Base-by-base conservation (phyloP, 371 early-diverging fungal genomes). In the Mucor ambiguus region DNA sequence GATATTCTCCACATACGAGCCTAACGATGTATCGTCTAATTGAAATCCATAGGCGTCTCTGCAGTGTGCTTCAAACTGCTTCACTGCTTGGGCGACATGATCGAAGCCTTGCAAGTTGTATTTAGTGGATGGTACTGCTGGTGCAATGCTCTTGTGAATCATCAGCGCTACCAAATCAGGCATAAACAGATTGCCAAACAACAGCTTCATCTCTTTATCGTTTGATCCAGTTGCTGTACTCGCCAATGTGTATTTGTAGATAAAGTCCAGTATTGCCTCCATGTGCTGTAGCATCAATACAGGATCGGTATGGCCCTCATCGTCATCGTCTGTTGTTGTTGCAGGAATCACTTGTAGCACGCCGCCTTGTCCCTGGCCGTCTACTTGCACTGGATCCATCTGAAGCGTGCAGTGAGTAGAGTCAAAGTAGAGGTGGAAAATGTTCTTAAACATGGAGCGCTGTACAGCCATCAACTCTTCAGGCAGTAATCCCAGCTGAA, bases 181-280 rank as follows among this genome's bases (percentile, higher is more conserved):
- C 9, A 74, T 22, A 6, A 74, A 35, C 16, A 74, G 24, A 20
- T 69, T 68, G 16, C 77, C 74, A 32, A 77, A 74, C 4, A 69
- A 35, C 12, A 62, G 57, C 7, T 52, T 29, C 26, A 59, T 52
- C 4, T 61, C 57, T 4, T 59, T 35, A 7, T 48, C 24, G 16
- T 30, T 24, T 24, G 52, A 16, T 52, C 14, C 24, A 28, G 52
- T 16, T 12, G 14, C 3, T 9, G 20, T 10, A 10, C 35, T 30
- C 6, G 55, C 37, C 49, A 68, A 76, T 22, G 70, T 18, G 43
- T 65, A 46, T 8, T 52, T 26, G 55, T 63, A 61, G 18, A 70
- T 68, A 43, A 66, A 76, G 0, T 28, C 49, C 8, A 73, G 52
- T 32, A 75, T 65, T 20, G 7, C 29, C 14, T 75, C 60, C 16